Percentiles rank a stretch among this genome's conserved stretches.
phyloP scores from a whole-genome alignment of 1,284 basidiomycete genomes.

The Ustilago lituana region DNA sequence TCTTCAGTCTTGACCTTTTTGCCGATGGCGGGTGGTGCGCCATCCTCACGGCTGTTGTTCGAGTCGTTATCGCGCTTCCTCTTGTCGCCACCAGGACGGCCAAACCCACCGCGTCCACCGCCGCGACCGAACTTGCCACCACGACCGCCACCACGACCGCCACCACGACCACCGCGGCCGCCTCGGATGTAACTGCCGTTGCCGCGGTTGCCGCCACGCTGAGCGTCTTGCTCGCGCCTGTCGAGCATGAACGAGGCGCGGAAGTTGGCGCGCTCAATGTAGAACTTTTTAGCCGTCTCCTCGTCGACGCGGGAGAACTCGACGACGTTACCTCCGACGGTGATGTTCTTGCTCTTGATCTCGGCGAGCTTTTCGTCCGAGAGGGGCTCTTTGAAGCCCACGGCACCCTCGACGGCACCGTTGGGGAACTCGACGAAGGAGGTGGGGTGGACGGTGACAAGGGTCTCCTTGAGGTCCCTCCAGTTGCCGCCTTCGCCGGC shows the following conservation, averaged over 20 bases:
- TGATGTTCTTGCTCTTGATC: slow-evolving; percentile 69
- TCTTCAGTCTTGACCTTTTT: slow-evolving; percentile 48
- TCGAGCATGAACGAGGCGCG: slow-evolving; percentile 70
- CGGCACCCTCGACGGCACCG: slow-evolving; percentile 68
- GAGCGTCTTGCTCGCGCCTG: slow-evolving; percentile 52
- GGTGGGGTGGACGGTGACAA: slow-evolving; percentile 56
- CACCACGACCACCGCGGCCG: slow-evolving; percentile 67
- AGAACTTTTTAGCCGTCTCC: slow-evolving; percentile 78
- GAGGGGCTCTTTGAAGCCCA: slow-evolving; percentile 68
- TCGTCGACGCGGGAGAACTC: slow-evolving; percentile 68
- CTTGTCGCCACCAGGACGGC: slow-evolving; percentile 54
- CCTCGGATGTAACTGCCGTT: slow-evolving; percentile 59
- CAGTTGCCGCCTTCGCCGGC: slow-evolving; percentile 68
- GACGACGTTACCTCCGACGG: slow-evolving; percentile 68
- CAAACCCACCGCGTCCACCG: slow-evolving; percentile 60
- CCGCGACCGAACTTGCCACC: slow-evolving; percentile 65
- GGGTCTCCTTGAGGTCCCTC: slow-evolving; percentile 70
- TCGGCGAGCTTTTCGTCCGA: slow-evolving; percentile 69
- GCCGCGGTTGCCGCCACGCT: slow-evolving; percentile 72
- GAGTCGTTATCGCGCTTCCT: slow-evolving; percentile 47
- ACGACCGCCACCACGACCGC: slow-evolving; percentile 67
- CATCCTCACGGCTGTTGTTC: slow-evolving; percentile 17
- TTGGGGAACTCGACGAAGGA: slow-evolving; percentile 56
- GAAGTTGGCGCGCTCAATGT: slow-evolving; percentile 76
- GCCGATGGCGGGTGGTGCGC: slow-evolving; percentile 39